phyloP scores from a whole-genome alignment of 441 rosid species.

The Populus hybrid region DNA sequence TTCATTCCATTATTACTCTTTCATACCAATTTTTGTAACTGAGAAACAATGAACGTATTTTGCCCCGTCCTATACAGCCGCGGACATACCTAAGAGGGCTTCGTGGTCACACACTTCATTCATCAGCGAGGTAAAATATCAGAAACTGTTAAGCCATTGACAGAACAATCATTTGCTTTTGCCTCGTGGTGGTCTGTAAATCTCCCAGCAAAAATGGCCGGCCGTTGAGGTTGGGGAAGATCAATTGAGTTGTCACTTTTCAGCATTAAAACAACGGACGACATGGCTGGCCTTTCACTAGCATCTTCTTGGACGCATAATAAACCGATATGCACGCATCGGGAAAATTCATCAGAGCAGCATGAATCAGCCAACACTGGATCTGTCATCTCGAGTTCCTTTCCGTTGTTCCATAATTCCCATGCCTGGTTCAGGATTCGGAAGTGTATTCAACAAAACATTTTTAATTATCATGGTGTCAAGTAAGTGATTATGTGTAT shows the following conservation, averaged over 20 bases:
- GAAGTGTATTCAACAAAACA: background rate
- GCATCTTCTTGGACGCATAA: conserved; percentile 42
- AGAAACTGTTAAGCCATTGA: conserved; percentile 11
- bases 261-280: conserved; percentile 29
- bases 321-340: conserved; percentile 31
- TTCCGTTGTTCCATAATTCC: conserved; percentile 34
- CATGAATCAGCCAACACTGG: conserved; percentile 25
- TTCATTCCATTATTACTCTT: no score
- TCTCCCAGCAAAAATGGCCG: conserved; percentile 30
- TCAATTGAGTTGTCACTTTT: conserved; percentile 22
- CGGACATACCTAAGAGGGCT: no score
- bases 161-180: background rate
- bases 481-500: background rate
- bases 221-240: conserved; percentile 26
- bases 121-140: conserved; percentile 24
- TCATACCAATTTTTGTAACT: no score
- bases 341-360: conserved; percentile 22
- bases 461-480: background rate
- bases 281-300: conserved; percentile 40
- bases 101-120: no score
- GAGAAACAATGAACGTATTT: no score
- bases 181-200: background rate
- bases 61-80: no score
- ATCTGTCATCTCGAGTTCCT: conserved; percentile 34
- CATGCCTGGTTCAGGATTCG: conserved; percentile 32